Conservation (phyloP, 176 grass and related monocot genomes). For the Cenchrus fungigraminus region DNA sequence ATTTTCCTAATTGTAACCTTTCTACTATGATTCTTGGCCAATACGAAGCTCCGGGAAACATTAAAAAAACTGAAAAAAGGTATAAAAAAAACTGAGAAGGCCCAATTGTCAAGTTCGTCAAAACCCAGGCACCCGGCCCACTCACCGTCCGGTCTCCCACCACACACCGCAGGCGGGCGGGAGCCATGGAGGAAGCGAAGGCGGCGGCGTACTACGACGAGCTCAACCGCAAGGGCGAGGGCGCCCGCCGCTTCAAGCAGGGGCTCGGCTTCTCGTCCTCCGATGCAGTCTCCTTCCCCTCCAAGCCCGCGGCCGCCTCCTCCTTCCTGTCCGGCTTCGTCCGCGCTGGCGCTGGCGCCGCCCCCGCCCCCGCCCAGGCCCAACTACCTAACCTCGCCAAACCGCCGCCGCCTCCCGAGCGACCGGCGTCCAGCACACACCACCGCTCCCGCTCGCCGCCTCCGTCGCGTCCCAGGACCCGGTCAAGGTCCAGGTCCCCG, state of each 20-base stretch:
- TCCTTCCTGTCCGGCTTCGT: slow-evolving; percentile 82
- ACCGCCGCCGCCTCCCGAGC: slow-evolving; percentile 2
- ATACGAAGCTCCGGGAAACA: too few species aligned
- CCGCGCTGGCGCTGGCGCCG: slow-evolving; percentile 51
- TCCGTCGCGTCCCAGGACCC: neutral
- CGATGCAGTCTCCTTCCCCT: slow-evolving; percentile 30
- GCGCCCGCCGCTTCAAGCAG: slow-evolving; percentile 92
- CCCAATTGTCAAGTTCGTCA: neutral
- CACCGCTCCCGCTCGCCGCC: slow-evolving; percentile 19
- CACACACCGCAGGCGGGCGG: neutral
- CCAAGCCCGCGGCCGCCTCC: slow-evolving; percentile 47
- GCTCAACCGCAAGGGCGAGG: slow-evolving; percentile 93
- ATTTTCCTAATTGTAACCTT: too few species aligned
- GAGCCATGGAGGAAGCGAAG: slow-evolving; percentile 61
- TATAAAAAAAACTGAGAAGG: neutral
- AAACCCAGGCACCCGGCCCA: neutral
- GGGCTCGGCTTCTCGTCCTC: slow-evolving; percentile 81
- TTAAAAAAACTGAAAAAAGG: too few species aligned
- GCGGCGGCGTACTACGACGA: slow-evolving; percentile 95
- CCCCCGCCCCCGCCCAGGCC: slow-evolving; percentile 21
- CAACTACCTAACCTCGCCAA: slow-evolving; percentile 5
- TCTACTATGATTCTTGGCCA: too few species aligned
- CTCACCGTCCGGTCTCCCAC: neutral
- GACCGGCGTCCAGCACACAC: neutral
- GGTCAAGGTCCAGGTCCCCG: slow-evolving; percentile 36